These are phyloP conservation scores for Curvularia verruculosa DNA, from an alignment of 2,329 filamentous ascomycete species.

Conservation along the genomic window DNA sequence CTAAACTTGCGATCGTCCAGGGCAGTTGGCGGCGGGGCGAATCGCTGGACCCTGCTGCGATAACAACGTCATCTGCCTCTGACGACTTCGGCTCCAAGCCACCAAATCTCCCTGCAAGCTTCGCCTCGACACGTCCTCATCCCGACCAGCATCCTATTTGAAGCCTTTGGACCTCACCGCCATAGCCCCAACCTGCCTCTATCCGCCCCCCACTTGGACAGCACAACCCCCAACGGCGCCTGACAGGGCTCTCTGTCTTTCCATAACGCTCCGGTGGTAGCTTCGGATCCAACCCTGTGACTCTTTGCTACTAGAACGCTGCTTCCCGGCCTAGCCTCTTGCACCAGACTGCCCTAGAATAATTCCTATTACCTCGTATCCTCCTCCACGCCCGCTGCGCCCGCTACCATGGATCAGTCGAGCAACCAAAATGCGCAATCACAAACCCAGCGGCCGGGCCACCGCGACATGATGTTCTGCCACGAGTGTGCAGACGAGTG, in stretches of 20 bases:
- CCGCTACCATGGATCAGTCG: conserved; percentile 33
- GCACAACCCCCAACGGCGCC: conserved; percentile 29
- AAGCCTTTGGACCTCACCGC: conserved; percentile 5
- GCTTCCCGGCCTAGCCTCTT: conserved; percentile 9
- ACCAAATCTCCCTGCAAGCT: conserved; percentile 21
- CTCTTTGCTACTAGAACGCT: conserved; percentile 3
- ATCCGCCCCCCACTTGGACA: conserved; percentile 25
- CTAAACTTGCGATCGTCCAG: conserved; percentile 7
- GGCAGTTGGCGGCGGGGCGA: conserved; percentile 13
- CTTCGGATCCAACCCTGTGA: conserved; percentile 26
- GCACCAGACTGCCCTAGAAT: conserved; percentile 3
- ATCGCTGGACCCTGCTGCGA: conserved; percentile 30
- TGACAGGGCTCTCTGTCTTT: conserved; percentile 27
- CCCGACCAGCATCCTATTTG: not conserved
- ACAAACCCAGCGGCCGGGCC: conserved; percentile 29
- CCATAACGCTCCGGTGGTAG: conserved; percentile 19
- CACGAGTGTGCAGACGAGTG: conserved; percentile 82
- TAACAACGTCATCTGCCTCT: conserved; percentile 38
- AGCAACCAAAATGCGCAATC: conserved; percentile 22
- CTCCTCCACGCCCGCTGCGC: conserved; percentile 5
- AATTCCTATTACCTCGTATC: conserved; percentile 4
- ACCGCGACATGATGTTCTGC: conserved; percentile 78
- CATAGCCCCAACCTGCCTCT: conserved; percentile 13
- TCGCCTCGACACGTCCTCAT: conserved; percentile 11
- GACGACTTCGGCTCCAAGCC: conserved; percentile 14